A percentile compares a stretch with the other conserved stretches of the same genome.
These are phyloP conservation scores for Talaromyces proteolyticus DNA, from an alignment of 495 filamentous ascomycete genomes.

Conservation along the genomic window DNA sequence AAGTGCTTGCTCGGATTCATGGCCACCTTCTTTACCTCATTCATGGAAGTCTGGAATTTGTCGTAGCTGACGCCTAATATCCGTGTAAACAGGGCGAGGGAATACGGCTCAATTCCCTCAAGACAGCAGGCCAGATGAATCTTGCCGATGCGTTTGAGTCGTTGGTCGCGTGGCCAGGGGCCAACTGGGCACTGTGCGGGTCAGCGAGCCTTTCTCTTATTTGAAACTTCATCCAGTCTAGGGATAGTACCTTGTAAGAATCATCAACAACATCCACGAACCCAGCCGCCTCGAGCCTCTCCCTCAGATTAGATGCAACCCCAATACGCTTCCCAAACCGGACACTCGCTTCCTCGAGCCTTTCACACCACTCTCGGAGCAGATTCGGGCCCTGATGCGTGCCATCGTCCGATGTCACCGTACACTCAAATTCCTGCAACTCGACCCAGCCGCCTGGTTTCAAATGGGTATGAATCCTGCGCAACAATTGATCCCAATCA, in stretches of 20 bases:
- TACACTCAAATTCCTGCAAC: slow-evolving; percentile 42
- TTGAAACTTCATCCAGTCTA: too few relatives aligned
- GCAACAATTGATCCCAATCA: slow-evolving; percentile 33
- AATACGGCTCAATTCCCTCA: slow-evolving; percentile 45
- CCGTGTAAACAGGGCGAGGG: slow-evolving; percentile 49
- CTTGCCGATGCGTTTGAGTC: slow-evolving; percentile 44
- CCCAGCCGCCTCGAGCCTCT: slow-evolving; percentile 23
- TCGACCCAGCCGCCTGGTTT: slow-evolving; percentile 50
- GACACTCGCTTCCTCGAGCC: slow-evolving; percentile 23
- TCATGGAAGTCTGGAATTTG: slow-evolving; percentile 25
- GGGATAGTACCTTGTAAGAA: slow-evolving; percentile 28
- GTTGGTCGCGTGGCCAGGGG: slow-evolving; percentile 42
- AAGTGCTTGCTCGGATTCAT: slow-evolving; percentile 23
- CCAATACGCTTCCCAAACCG: slow-evolving; percentile 33
- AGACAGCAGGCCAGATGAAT: slow-evolving; percentile 24
- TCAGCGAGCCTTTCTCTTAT: slow-evolving; percentile 3
- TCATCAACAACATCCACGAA: slow-evolving; percentile 31
- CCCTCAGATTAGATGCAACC: slow-evolving; percentile 15
- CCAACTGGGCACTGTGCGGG: slow-evolving; percentile 29
- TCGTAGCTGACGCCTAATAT: slow-evolving; percentile 40
- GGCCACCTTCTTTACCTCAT: slow-evolving; percentile 27
- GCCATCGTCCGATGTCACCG: slow-evolving; percentile 29
- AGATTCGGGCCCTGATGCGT: slow-evolving; percentile 18
- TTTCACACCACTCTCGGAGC: slow-evolving; percentile 20
- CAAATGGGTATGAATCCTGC: slow-evolving; percentile 32